Conservation (phyloP, 163 green algal species). For the Scenedesmus sp. region DNA sequence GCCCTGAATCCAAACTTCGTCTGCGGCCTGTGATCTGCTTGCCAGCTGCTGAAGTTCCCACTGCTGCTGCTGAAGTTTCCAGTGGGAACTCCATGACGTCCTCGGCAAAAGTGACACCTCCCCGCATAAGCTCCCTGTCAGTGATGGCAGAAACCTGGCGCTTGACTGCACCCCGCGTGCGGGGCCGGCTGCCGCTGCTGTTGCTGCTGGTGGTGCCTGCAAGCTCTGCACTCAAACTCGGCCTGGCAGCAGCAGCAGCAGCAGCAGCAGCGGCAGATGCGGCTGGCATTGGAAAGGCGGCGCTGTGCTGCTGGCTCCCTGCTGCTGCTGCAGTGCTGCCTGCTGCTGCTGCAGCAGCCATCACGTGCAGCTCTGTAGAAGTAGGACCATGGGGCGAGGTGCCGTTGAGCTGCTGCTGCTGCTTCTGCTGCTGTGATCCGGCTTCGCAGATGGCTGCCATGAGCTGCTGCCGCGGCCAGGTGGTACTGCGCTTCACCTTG, state of each 20-base stretch:
- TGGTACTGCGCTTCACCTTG: constrained; percentile 12
- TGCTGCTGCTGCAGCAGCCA: not conserved
- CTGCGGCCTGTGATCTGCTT: not conserved
- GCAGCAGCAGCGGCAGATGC: not conserved
- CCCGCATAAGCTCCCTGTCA: not conserved
- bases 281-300: not conserved
- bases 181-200: not conserved
- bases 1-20: not conserved
- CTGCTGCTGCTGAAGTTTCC: not conserved
- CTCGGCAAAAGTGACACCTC: not conserved
- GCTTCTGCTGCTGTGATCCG: not conserved
- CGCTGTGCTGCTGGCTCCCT: not conserved
- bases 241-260: not conserved
- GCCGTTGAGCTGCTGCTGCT: not conserved
- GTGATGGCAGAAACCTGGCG: not conserved
- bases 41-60: not conserved
- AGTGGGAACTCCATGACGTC: not conserved
- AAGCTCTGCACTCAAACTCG: not conserved
- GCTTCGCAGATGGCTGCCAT: not conserved
- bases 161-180: not conserved
- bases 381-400: not conserved
- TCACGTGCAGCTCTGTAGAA: not conserved
- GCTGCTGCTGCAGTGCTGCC: not conserved
- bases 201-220: not conserved
- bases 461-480: not conserved